Percentiles rank a stretch among this genome's conserved stretches.
Conservation (phyloP, 768 basidiomycete species). For the Galerina marginata region DNA sequence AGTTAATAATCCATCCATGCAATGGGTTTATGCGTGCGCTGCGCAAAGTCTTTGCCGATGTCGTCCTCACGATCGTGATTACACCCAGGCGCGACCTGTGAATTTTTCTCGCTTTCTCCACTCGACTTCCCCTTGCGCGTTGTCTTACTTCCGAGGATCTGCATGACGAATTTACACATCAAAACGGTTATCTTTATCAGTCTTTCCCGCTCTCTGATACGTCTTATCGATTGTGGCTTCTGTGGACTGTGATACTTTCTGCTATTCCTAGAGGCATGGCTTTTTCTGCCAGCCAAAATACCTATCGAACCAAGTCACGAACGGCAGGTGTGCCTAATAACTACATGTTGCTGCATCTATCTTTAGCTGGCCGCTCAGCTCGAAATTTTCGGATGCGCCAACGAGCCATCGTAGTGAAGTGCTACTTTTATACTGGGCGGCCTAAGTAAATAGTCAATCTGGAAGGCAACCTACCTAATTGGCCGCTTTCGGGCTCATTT, state of each 20-base stretch:
- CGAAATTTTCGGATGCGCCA: not conserved
- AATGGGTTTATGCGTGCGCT: not conserved
- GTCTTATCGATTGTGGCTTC: slow-evolving; percentile 7
- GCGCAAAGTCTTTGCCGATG: slow-evolving; percentile 6
- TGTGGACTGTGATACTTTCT: slow-evolving; percentile 18
- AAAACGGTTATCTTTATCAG: slow-evolving; percentile 10
- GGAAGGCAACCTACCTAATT: not conserved
- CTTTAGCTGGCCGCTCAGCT: slow-evolving; percentile 7
- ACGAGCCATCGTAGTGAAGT: not conserved
- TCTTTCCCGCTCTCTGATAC: slow-evolving; percentile 10
- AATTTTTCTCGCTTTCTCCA: slow-evolving; percentile 2
- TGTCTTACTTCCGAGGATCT: slow-evolving; percentile 20
- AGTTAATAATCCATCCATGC: slow-evolving; percentile 13
- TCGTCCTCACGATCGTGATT: slow-evolving; percentile 6
- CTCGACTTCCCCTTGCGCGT: not conserved
- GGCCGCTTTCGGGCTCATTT: not conserved
- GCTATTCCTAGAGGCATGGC: slow-evolving; percentile 18
- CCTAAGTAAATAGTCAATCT: slow-evolving; percentile 1
- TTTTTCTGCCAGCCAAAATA: slow-evolving; percentile 25
- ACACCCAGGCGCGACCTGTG: slow-evolving; percentile 2
- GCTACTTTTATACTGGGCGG: slow-evolving; percentile 8
- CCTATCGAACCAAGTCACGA: slow-evolving; percentile 7
- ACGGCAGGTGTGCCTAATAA: not conserved
- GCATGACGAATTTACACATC: not conserved
- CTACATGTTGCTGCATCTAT: not conserved